These are phyloP conservation scores for Spizellomyces sp. DNA, from an alignment of 192 early-diverging fungal genomes.

Conservation along the genomic window DNA sequence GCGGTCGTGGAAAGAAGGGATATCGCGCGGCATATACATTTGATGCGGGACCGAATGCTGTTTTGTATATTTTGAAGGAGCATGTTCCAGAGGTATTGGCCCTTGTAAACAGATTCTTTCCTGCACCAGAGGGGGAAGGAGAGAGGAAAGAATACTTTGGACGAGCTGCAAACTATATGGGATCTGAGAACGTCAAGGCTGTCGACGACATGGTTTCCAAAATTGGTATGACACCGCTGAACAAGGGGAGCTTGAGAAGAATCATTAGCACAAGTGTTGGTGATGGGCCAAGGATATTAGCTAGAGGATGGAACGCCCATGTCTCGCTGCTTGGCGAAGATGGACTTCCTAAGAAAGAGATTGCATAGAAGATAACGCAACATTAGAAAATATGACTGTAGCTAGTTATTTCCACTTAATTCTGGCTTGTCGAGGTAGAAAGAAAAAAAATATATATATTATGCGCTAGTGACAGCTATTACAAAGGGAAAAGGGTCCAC, in stretches of 20 bases:
- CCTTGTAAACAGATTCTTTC: slow-evolving; percentile 86
- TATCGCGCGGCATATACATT: slow-evolving; percentile 95
- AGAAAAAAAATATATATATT: too few species aligned
- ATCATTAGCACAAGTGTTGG: slow-evolving; percentile 90
- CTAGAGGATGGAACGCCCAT: slow-evolving; percentile 34
- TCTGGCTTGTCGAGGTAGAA: too few species aligned
- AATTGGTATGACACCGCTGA: slow-evolving; percentile 30
- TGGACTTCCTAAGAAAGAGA: slow-evolving; percentile 56
- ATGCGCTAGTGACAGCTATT: too few species aligned
- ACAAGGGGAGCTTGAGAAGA: slow-evolving; percentile 75
- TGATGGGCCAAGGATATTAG: slow-evolving; percentile 89
- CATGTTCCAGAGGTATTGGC: slow-evolving; percentile 86
- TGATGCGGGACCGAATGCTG: slow-evolving; percentile 98
- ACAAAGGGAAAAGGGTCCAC: too few species aligned
- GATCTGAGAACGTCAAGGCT: slow-evolving; percentile 55
- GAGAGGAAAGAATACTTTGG: slow-evolving; percentile 49
- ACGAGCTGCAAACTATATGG: slow-evolving; percentile 38
- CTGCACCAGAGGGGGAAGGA: slow-evolving; percentile 36
- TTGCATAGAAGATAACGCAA: neutral
- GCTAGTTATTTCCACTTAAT: too few species aligned
- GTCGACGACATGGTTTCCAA: slow-evolving; percentile 44
- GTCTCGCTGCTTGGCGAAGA: slow-evolving; percentile 62
- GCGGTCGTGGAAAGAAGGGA: slow-evolving; percentile 31
- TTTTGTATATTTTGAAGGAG: slow-evolving; percentile 83
- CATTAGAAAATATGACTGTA: too few species aligned